Evolutionary conservation across 2,329 filamentous ascomycete genomes (phyloP), one percentile per base, ranked within the genome.

Genomic region (Curvularia sp.): DNA sequence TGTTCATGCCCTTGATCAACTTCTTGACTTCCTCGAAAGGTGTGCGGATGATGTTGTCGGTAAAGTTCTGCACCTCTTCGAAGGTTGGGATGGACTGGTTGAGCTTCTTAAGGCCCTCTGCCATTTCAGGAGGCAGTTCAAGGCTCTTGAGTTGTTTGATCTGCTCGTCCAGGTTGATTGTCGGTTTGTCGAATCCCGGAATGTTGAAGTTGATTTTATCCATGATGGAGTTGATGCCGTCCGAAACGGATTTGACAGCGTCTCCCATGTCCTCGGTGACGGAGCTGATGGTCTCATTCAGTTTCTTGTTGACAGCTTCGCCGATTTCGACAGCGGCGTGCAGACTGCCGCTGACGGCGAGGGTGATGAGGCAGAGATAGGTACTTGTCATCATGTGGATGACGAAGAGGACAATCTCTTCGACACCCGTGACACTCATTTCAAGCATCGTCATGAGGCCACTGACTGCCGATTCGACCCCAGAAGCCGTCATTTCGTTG

Each of bases 351-450:
- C 90, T 86, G 55, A 97, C 85, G 48, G 92, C 88, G 63, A 96
- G 86, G 30, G 91, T 91, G 73, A 96, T 91, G 52, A 99, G 85
- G 73, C 95, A 99, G 65, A 92, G 84, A 73, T 97, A 97, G 15
- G 93, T 97, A 50, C 89, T 89, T 44, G 92, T 93, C 79, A 97
- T 85, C 79, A 97, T 89, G 76, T 96, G 92, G 80, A 99, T 93
- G 74, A 93, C 86, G 79, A 97, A 99, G 64, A 97, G 83, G 62
- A 97, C 88, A 53, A 98, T 89, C 74, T 90, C 88, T 78, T 97
- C 89, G 12, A 98, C 88, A 41, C 88, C 93, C 30, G 89, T 93
- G 64, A 98, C 82, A 60, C 89, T 88, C 74, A 98, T 83, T 61
- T 88, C 83, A 50, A 98, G 84, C 79, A 95, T 88, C 42, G 87